Evolutionary conservation across 208 protist species (phyloP), one percentile per base, ranked within the genome.

Genomic region (Herpetomonas tarakana): DNA sequence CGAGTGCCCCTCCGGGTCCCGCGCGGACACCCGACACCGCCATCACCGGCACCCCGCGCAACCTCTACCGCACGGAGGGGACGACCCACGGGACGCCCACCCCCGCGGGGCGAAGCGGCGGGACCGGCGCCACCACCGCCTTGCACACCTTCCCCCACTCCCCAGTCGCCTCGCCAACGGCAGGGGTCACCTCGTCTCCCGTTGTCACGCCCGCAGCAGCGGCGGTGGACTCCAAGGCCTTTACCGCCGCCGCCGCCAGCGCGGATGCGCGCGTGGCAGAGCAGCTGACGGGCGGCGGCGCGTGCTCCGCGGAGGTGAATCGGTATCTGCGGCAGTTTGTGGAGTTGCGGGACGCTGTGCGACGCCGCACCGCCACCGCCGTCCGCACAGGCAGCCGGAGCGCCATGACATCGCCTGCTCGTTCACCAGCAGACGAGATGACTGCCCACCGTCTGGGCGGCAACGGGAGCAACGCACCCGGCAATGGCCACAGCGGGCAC

Each of bases 241-340:
- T 52, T 25, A 38, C 62, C 28, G 63, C 58, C 3, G 3, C 3
- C 7, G 22, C 70, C 2, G 67, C 71, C 2, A 78, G 71, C 54
- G 26, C 58, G 28, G 74, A 68, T 18, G 19, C 16, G 16, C 9
- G 16, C 16, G 44, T 49, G 16, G 44, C 44, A 22, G 11, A 12
- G 44, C 19, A 22, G 19, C 19, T 49, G 44, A 49, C 44, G 44
- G 19, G 4, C 4, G 44, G 44, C 44, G 44, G 44, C 16, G 44
- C 44, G 44, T 49, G 44, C 19, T 12, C 16, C 16, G 19, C 9
- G 4, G 69, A 69, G 4, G 80, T 86, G 29, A 70, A 69, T 50
- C 41, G 35, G 25, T 83, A 78, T 58, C 52, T 86, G 39, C 58
- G 63, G 11, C 64, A 71, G 16, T 78, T 80, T 58, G 61, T 80